Base-by-base conservation (phyloP, 495 filamentous ascomycete species). In the Annulohypoxylon bovei region DNA sequence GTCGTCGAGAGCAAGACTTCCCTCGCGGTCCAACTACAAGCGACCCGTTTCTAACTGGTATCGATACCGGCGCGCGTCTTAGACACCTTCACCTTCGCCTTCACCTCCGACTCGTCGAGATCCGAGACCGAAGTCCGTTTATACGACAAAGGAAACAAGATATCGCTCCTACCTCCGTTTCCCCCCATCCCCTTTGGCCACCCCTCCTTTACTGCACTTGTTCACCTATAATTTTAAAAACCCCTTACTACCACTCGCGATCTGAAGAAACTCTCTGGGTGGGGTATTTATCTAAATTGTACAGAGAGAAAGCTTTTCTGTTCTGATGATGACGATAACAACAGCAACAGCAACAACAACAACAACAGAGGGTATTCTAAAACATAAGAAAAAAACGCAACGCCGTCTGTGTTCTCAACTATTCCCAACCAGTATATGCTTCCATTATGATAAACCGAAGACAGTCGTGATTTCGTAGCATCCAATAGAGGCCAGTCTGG, bases 391-490 rank as follows among this genome's bases (percentile, higher is more conserved):
- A 40, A 18, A 52, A 62, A 49, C 57, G 35, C 50, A 64, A 72
- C 70, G 70, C 70, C 70, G 49, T 68, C 56, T 62, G 68, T 61
- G 63, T 59, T 60, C 37, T 60, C 70, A 65, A 72, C 55, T 72
- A 72, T 72, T 72, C 70, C 70, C 61, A 72, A 72, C 70, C 70
- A 53, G 49, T 72, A 68, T 50, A 72, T 72, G 70, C 70, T 68
- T 68, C 64, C 70, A 68, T 72, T 65, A 72, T 68, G 55, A 62
- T 68, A 61, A 46, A 68, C 47, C 47, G 64, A 72, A 64, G 65
- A 58, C 54, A 44, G 61, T 72, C 70, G 56, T 72, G 33, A 72
- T 14, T 50, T 72, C 70, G 65, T 72, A 72, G 65, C 70, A 61
- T 62, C 61, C 56, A 56, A 72, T 40, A 53, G 27, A 39, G 27